Conservation (phyloP, 2,329 filamentous ascomycete genomes). For the Neonectria punicea region DNA sequence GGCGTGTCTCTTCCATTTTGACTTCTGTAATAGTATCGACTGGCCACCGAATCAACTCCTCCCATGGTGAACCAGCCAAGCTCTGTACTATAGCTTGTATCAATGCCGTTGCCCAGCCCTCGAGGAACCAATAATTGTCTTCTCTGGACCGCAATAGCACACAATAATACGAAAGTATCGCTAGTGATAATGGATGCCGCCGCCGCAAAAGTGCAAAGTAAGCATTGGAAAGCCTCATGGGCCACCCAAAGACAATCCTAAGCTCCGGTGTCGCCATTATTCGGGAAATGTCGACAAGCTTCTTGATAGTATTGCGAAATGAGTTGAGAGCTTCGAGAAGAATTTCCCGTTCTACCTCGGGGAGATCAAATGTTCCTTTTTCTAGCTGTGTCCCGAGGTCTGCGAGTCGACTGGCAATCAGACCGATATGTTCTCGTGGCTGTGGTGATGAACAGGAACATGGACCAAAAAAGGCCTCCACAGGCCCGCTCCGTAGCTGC, state of each 20-base stretch:
- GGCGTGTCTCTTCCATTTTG: no score
- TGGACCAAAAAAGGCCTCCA: slow-evolving; percentile 5
- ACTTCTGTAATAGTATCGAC: not conserved
- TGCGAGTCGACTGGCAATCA: no score
- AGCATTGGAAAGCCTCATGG: slow-evolving; percentile 3
- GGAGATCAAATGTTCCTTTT: not conserved
- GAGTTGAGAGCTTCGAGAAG: not conserved
- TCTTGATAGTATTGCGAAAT: not conserved
- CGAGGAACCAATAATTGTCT: slow-evolving; percentile 14
- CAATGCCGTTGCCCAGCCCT: slow-evolving; percentile 8
- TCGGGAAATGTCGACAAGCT: not conserved
- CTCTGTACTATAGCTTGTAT: slow-evolving; percentile 2
- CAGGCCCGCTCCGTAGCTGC: slow-evolving; percentile 7
- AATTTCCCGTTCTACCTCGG: not conserved
- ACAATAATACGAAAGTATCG: slow-evolving; percentile 14
- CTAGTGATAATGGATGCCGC: slow-evolving; percentile 7
- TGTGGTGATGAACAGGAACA: slow-evolving; percentile 3
- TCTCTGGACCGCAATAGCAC: slow-evolving; percentile 12
- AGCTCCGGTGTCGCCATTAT: slow-evolving; percentile 6
- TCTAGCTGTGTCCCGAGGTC: not conserved
- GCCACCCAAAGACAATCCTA: slow-evolving; percentile 20
- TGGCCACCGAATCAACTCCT: slow-evolving; percentile 15
- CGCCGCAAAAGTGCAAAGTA: slow-evolving; percentile 8
- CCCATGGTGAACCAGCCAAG: slow-evolving; percentile 4
- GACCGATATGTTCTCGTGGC: not conserved